Percentiles rank a stretch among this genome's conserved stretches.
phyloP scores from a whole-genome alignment of 768 basidiomycete genomes.

The Candolleomyces aberdarensis region DNA sequence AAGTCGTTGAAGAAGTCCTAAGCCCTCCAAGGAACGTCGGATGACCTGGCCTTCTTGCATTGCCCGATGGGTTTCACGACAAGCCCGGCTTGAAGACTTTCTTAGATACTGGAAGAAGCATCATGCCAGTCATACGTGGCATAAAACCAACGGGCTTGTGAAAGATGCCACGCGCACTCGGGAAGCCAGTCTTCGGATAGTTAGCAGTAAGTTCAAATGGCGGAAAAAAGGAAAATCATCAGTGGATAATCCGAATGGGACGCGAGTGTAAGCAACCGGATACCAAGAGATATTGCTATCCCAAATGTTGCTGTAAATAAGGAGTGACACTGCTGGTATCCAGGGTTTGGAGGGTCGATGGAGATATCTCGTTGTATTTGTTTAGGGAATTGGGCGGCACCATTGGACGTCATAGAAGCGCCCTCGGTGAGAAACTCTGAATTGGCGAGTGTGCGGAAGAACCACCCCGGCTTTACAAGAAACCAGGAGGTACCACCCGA shows the following conservation, averaged over 20 bases:
- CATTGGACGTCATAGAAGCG: too few relatives aligned
- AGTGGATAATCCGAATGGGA: background rate
- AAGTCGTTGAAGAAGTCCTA: background rate
- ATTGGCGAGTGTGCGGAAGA: too few relatives aligned
- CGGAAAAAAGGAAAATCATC: conserved; percentile 2
- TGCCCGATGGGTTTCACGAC: background rate
- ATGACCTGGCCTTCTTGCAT: background rate
- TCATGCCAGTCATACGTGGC: background rate
- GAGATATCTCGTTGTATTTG: background rate
- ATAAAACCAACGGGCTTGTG: background rate
- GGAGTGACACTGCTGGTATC: background rate
- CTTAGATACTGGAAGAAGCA: background rate
- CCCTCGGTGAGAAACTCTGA: too few relatives aligned
- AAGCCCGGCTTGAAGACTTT: background rate
- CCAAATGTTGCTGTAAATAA: background rate
- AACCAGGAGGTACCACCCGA: too few relatives aligned
- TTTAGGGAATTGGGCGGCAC: background rate
- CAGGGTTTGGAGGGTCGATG: background rate
- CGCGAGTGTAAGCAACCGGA: background rate
- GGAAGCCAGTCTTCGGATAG: background rate
- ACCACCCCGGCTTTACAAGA: too few relatives aligned
- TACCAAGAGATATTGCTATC: background rate
- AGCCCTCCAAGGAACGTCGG: background rate
- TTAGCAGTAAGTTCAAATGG: background rate
- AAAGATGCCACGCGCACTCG: background rate